Evolutionary conservation across 1,284 basidiomycete species (phyloP), one percentile per base, ranked within the genome.

Genomic region (Inonotus hispidus): DNA sequence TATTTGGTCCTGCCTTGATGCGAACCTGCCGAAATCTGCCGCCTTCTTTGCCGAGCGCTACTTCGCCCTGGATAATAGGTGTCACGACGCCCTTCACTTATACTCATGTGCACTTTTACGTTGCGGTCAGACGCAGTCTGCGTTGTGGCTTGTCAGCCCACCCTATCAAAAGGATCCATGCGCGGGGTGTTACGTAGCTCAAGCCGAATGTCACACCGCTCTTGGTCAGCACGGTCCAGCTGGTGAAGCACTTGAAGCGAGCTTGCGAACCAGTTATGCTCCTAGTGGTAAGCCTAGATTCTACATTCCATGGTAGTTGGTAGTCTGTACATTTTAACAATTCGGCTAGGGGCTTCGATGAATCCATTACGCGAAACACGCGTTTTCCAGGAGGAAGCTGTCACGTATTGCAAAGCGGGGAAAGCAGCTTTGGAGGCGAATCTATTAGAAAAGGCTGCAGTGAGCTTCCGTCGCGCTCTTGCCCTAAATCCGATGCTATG

Each of bases 41-140:
- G 79, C 88, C 45, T 92, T 92, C 76, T 90, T 90, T 73, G 89
- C 90, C 45, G 90, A 92, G 73, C 77, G 89, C 66, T 90, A 89
- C 72, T 90, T 80, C 71, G 81, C 83, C 46, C 73, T 87, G 68
- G 82, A 88, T 72, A 76, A 77, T 66, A 73, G 74, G 43, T 87
- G 86, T 70, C 92, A 94, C 71, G 90, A 93, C 71, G 84, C 90
- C 66, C 82, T 90, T 59, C 92, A 95, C 76, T 79, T 93, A 35
- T 91, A 92, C 75, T 90, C 92, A 65, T 85, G 83, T 47, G 82
- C 87, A 45, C 82, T 94, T 60, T 79, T 95, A 52, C 83, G 81
- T 11, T 80, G 86, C 65, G 83, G 82, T 50, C 88, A 92, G 70
- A 81, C 87, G 2, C 89, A 92, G 71, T 89, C 91, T 5, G 92